Percentiles rank a stretch among this genome's conserved stretches.
These are phyloP conservation scores for Sporothrix luriei DNA, from an alignment of 2,329 filamentous ascomycete species.

Conservation along the genomic window DNA sequence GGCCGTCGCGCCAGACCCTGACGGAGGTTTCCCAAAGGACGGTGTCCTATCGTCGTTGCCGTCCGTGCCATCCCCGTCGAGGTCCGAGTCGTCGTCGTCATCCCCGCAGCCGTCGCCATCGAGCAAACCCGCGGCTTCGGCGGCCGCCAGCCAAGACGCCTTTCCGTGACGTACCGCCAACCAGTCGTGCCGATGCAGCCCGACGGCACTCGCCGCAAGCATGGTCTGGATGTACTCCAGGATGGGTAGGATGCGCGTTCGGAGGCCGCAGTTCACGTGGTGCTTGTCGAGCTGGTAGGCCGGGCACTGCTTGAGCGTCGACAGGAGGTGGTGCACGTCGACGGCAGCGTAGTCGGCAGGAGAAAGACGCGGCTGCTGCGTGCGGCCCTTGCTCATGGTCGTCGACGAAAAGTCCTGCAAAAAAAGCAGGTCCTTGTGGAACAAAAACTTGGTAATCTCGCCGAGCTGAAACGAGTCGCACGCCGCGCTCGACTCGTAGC, in stretches of 20 bases:
- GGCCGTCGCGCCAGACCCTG: background rate
- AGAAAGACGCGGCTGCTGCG: background rate
- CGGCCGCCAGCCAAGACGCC: conserved; percentile 33
- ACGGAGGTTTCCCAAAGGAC: conserved; percentile 28
- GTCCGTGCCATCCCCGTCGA: background rate
- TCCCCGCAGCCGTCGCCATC: conserved; percentile 35
- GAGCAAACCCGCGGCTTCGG: conserved; percentile 33
- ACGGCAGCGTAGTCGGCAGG: conserved; percentile 41
- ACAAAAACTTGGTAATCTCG: conserved; percentile 73
- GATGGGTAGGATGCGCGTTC: conserved; percentile 65
- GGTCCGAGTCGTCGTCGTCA: conserved; percentile 26
- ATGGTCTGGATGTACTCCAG: conserved; percentile 65
- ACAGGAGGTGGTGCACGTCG: conserved; percentile 64
- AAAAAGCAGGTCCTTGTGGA: conserved; percentile 61
- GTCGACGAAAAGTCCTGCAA: conserved; percentile 57
- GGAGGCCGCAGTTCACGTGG: conserved; percentile 72
- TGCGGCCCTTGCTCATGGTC: conserved; percentile 36
- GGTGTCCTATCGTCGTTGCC: conserved; percentile 31
- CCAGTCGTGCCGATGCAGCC: conserved; percentile 53
- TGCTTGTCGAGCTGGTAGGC: conserved; percentile 74
- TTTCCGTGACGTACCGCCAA: conserved; percentile 43
- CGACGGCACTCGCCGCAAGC: conserved; percentile 52
- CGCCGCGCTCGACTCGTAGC: conserved; percentile 70
- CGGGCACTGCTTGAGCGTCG: conserved; percentile 65
- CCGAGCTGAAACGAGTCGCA: conserved; percentile 80